Evolutionary conservation across 129 eudicot species (phyloP).

Genomic region (Ambrosia artemisiifolia): DNA sequence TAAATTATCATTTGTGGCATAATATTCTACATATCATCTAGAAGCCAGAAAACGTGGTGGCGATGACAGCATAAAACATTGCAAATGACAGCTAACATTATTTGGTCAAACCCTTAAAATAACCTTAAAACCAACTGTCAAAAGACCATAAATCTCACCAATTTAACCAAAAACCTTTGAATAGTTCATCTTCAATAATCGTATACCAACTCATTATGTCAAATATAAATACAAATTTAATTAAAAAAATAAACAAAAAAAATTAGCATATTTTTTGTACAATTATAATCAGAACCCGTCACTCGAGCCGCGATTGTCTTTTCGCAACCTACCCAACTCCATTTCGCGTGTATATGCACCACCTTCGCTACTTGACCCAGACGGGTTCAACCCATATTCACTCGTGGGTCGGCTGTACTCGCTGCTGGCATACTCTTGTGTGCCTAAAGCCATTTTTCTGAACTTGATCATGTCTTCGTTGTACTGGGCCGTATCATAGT

Average conservation of each 20-base stretch:
- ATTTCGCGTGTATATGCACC: slow-evolving; percentile 59
- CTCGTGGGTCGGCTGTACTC: slow-evolving; percentile 42
- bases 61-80: not conserved
- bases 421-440: slow-evolving; percentile 52
- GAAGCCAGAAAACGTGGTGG: slow-evolving; percentile 22
- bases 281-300: slow-evolving; percentile 34
- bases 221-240: slow-evolving; percentile 20
- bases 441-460: slow-evolving; percentile 71
- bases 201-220: slow-evolving; percentile 16
- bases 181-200: slow-evolving; percentile 18
- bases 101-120: slow-evolving; percentile 25
- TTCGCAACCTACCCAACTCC: slow-evolving; percentile 58
- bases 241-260: not conserved
- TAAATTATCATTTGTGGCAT: no score
- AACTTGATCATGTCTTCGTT: slow-evolving; percentile 76
- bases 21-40: not conserved
- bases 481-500: slow-evolving; percentile 66
- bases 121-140: slow-evolving; percentile 28
- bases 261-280: slow-evolving; percentile 32
- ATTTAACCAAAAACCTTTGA: slow-evolving; percentile 11
- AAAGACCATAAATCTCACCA: slow-evolving; percentile 16
- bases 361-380: slow-evolving; percentile 81
- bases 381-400: slow-evolving; percentile 70
- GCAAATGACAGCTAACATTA: slow-evolving; percentile 28
- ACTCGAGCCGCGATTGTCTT: slow-evolving; percentile 48